Evolutionary conservation across 495 filamentous ascomycete species (phyloP).

Genomic region (Penicillium bovifimosum): DNA sequence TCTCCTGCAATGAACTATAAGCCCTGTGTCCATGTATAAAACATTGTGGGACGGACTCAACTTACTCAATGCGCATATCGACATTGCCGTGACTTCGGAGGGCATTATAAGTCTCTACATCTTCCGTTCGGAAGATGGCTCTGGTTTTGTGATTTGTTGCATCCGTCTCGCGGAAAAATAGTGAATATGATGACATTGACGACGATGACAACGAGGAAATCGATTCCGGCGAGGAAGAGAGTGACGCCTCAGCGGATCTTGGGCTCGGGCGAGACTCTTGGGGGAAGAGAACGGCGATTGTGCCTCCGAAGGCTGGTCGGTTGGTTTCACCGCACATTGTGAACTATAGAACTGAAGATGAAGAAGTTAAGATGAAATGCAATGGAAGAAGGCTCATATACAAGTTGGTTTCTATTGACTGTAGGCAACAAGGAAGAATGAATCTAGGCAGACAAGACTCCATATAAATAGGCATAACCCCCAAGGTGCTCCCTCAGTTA

Average conservation of each 20-base stretch:
- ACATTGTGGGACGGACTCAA: background rate
- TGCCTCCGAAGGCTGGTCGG: conserved; percentile 21
- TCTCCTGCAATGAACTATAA: conserved; percentile 20
- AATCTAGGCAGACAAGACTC: background rate
- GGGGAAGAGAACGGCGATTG: conserved; percentile 26
- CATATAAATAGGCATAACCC: background rate
- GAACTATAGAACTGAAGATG: conserved; percentile 3
- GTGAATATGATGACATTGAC: conserved; percentile 28
- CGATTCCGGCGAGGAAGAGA: conserved; percentile 26
- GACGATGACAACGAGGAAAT: conserved; percentile 13
- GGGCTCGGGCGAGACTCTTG: conserved; percentile 12
- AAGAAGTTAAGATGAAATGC: background rate
- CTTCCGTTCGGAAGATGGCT: conserved; percentile 28
- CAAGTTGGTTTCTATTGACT: background rate
- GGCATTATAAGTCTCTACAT: conserved; percentile 16
- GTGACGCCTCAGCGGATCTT: conserved; percentile 17
- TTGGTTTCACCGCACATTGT: conserved; percentile 23
- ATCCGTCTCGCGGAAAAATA: conserved; percentile 31
- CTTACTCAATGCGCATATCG: conserved; percentile 37
- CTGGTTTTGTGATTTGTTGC: conserved; percentile 15
- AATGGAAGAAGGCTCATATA: background rate
- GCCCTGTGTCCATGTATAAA: background rate
- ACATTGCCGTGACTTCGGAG: conserved; percentile 14
- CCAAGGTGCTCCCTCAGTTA: conserved; percentile 6
- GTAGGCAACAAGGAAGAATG: background rate